These are phyloP conservation scores for Luzula sylvatica DNA, from an alignment of 176 grass and related monocot genomes.

Conservation along the genomic window DNA sequence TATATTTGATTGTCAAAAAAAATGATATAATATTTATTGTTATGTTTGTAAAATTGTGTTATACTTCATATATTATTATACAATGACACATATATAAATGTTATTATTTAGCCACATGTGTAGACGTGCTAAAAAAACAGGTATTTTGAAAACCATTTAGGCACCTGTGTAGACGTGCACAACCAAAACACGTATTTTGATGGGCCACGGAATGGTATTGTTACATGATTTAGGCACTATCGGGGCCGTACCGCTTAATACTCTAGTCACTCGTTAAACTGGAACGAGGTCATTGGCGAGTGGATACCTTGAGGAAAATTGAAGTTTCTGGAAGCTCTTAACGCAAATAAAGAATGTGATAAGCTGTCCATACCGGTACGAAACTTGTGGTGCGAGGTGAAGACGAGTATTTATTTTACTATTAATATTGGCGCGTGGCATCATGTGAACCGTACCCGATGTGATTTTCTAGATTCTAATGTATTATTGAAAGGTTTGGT, in stretches of 20 bases:
- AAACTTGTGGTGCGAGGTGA: conserved; percentile 58
- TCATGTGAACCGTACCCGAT: conserved; percentile 11
- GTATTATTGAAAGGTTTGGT: neutral
- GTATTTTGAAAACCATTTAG: too few relatives aligned
- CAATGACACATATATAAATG: too few relatives aligned
- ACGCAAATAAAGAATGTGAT: conserved; percentile 36
- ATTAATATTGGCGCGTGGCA: conserved; percentile 40
- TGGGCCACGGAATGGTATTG: conserved; percentile 44
- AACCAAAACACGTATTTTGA: conserved; percentile 57
- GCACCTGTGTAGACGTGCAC: conserved; percentile 50
- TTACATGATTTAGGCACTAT: conserved; percentile 72
- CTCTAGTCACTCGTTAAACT: conserved; percentile 47
- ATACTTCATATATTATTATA: too few relatives aligned
- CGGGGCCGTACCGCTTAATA: conserved; percentile 26
- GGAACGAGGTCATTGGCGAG: conserved; percentile 49
- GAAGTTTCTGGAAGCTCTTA: conserved; percentile 49
- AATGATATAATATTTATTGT: too few relatives aligned
- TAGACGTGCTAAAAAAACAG: too few relatives aligned
- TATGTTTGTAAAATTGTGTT: too few relatives aligned
- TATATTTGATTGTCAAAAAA: too few relatives aligned
- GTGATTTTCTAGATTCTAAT: neutral
- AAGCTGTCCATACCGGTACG: conserved; percentile 40
- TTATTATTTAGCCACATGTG: too few relatives aligned
- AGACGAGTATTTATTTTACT: conserved; percentile 29
- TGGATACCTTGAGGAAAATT: conserved; percentile 55